Percentiles rank a stretch among this genome's conserved stretches.
Evolutionary conservation across 2,329 filamentous ascomycete genomes (phyloP).

Genomic region (Neonectria coccinea): DNA sequence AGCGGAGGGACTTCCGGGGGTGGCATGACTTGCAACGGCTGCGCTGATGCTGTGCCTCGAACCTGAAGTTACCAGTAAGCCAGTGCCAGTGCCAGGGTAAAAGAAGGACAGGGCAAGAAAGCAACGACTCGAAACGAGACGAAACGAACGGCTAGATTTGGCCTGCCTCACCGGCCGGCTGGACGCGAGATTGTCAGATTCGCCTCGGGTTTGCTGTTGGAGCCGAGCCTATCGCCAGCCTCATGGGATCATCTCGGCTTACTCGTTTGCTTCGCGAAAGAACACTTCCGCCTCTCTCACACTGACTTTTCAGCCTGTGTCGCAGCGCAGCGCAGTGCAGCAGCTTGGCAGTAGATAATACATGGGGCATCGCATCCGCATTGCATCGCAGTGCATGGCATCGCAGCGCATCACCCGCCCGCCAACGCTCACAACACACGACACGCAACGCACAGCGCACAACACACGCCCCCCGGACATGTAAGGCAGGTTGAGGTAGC

Average conservation of each 20-base stretch:
- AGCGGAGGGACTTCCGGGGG: constrained; percentile 23
- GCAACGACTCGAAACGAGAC: neutral
- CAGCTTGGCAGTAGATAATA: constrained; percentile 2
- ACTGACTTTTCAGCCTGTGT: constrained; percentile 9
- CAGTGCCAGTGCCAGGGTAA: neutral
- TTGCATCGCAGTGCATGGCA: neutral
- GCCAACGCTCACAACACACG: constrained; percentile 24
- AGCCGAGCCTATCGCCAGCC: constrained; percentile 23
- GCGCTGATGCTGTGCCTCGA: constrained; percentile 43
- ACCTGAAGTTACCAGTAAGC: neutral
- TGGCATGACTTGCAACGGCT: constrained; percentile 48
- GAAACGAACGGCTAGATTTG: constrained; percentile 19
- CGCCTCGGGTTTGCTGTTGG: constrained; percentile 6
- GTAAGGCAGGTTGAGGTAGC: neutral
- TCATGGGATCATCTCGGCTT: neutral
- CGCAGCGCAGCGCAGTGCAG: neutral
- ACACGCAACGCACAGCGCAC: constrained; percentile 5
- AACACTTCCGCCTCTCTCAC: neutral
- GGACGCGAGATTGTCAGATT: constrained; percentile 27
- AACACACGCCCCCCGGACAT: constrained; percentile 16
- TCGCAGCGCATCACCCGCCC: neutral
- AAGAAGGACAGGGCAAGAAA: constrained; percentile 6
- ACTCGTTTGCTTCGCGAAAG: neutral
- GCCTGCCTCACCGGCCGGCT: neutral
- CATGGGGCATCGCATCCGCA: constrained; percentile 6